Evolutionary conservation across 345 rosid genomes (phyloP).

Genomic region (Pistacia integerrima): DNA sequence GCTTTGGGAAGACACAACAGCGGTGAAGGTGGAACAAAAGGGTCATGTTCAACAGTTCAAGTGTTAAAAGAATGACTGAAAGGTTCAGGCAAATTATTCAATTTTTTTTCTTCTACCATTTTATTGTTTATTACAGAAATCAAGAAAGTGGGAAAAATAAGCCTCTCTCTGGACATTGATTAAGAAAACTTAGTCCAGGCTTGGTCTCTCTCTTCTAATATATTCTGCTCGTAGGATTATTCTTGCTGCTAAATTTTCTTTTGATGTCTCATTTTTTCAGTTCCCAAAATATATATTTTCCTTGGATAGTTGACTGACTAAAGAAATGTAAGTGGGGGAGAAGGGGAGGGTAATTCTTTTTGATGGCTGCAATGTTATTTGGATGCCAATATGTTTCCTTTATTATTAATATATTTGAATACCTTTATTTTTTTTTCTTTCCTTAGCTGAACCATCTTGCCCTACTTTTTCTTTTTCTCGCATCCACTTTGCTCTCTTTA

Average conservation of each 20-base stretch:
- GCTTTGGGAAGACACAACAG: not conserved
- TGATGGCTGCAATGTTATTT: slow-evolving; percentile 1
- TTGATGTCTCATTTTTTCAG: not conserved
- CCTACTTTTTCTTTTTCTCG: not conserved
- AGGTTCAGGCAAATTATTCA: slow-evolving; percentile 10
- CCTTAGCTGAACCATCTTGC: not conserved
- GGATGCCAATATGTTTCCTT: slow-evolving; percentile 6
- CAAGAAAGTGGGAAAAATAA: slow-evolving; percentile 11
- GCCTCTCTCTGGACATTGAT: slow-evolving; percentile 14
- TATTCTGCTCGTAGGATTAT: slow-evolving; percentile 4
- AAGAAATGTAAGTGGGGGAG: not conserved
- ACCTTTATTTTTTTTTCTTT: slow-evolving; percentile 10
- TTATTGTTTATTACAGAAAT: slow-evolving; percentile 15
- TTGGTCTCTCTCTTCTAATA: not conserved
- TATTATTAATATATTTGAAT: slow-evolving; percentile 16
- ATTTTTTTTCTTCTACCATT: slow-evolving; percentile 14
- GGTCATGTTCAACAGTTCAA: not conserved
- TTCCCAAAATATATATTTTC: not conserved
- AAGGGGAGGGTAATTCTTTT: slow-evolving; percentile 16
- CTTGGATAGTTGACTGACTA: slow-evolving; percentile 3
- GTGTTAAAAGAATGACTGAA: not conserved
- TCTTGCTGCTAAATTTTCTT: slow-evolving; percentile 1
- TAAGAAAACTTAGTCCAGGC: slow-evolving; percentile 10
- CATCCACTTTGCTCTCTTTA: too few species aligned
- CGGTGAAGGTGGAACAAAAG: not conserved